phyloP scores from a whole-genome alignment of 805 yeast species.

The Ogataea thermomethanolica region DNA sequence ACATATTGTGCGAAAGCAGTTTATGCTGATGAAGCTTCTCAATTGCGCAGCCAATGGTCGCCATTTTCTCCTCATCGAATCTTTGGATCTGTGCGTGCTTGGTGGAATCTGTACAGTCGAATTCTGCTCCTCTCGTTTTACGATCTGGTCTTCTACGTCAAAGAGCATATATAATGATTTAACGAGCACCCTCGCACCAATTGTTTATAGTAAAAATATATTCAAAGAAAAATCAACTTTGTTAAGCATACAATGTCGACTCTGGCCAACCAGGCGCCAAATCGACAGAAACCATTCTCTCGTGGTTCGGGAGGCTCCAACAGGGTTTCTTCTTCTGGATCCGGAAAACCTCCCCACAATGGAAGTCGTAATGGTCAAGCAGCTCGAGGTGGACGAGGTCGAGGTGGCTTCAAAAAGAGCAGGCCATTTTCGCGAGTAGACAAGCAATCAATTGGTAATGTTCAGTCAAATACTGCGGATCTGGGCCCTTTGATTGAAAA shows the following conservation, averaged over 20 bases:
- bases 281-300: constrained; percentile 3
- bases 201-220: background rate
- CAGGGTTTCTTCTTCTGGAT: constrained; percentile 1
- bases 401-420: constrained; percentile 7
- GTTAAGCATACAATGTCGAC: constrained; percentile 8
- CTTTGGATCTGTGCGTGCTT: constrained; percentile 27
- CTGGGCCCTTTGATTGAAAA: constrained; percentile 29
- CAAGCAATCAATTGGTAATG: background rate
- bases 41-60: constrained; percentile 8
- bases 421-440: constrained; percentile 6
- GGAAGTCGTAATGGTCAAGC: constrained; percentile 6
- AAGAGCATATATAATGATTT: background rate
- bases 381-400: background rate
- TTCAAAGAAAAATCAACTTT: background rate
- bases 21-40: constrained; percentile 50
- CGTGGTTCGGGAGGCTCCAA: background rate
- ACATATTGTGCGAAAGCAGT: constrained; percentile 82
- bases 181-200: constrained; percentile 4
- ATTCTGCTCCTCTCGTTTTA: constrained; percentile 31
- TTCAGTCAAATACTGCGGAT: constrained; percentile 8
- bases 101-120: constrained; percentile 33
- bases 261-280: constrained; percentile 10
- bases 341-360: constrained; percentile 4
- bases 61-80: constrained; percentile 26
- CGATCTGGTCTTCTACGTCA: constrained; percentile 29